phyloP scores from a whole-genome alignment of 129 eudicot species.

The Rutidosis leptorrhynchoides region DNA sequence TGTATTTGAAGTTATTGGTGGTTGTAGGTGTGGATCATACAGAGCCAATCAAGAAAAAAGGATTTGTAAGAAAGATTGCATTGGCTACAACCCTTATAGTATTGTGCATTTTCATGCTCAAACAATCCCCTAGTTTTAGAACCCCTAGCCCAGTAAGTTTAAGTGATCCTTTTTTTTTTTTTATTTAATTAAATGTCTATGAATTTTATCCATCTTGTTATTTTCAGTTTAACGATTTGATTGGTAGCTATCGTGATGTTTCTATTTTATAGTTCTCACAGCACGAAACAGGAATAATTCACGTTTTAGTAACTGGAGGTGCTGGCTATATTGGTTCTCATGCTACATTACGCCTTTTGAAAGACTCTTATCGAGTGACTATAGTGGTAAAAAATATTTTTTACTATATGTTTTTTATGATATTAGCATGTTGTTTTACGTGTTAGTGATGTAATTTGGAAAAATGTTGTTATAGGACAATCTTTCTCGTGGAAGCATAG shows the following conservation, averaged over 20 bases:
- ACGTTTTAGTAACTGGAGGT: conserved; percentile 88
- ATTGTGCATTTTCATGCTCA: conserved; percentile 56
- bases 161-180: background rate
- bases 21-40: conserved; percentile 59
- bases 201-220: background rate
- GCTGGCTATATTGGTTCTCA: conserved; percentile 96
- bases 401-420: background rate
- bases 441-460: background rate
- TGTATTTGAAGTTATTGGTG: conserved; percentile 12
- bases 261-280: conserved; percentile 51
- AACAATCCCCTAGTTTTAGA: conserved; percentile 47
- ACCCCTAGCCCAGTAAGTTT: conserved; percentile 50
- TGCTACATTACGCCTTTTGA: conserved; percentile 71
- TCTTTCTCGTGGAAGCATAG: conserved; percentile 85
- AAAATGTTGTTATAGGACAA: conserved; percentile 52
- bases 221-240: background rate
- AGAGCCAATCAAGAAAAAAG: conserved; percentile 52
- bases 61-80: conserved; percentile 45
- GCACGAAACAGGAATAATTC: conserved; percentile 68
- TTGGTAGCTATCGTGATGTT: conserved; percentile 8
- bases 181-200: background rate
- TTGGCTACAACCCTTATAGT: conserved; percentile 48
- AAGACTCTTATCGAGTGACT: conserved; percentile 74
- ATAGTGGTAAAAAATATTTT: conserved; percentile 52
- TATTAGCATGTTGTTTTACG: background rate